phyloP scores from a whole-genome alignment of 495 filamentous ascomycete genomes.

The Talaromyces adpressus region DNA sequence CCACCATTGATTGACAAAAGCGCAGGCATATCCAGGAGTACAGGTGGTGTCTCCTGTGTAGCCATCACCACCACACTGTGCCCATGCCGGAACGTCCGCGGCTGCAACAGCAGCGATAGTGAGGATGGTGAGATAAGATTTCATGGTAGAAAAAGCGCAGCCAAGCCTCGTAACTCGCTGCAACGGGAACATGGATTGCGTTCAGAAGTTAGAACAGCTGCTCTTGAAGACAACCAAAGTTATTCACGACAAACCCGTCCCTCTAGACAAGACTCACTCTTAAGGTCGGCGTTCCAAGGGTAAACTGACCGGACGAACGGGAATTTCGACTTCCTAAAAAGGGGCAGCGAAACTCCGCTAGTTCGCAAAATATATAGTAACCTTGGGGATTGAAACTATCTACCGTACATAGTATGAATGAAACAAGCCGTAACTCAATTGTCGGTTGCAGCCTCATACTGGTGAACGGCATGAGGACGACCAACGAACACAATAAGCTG shows the following conservation, averaged over 20 bases:
- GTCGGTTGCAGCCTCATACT: too few relatives aligned
- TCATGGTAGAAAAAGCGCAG: not conserved
- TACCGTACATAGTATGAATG: too few relatives aligned
- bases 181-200: too few relatives aligned
- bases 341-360: not conserved
- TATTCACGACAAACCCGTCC: too few relatives aligned
- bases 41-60: constrained; percentile 30
- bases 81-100: constrained; percentile 5
- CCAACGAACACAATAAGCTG: too few relatives aligned
- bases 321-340: not conserved
- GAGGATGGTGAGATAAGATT: constrained; percentile 9
- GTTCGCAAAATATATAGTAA: not conserved
- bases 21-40: constrained; percentile 24
- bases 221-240: too few relatives aligned
- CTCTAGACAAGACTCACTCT: not conserved
- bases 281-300: not conserved
- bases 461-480: too few relatives aligned
- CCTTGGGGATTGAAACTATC: too few relatives aligned
- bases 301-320: not conserved
- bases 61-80: constrained; percentile 29
- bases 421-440: too few relatives aligned
- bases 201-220: too few relatives aligned
- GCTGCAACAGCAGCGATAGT: constrained; percentile 9
- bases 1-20: not conserved
- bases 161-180: not conserved